Base-by-base conservation (phyloP, 176 grass and related monocot species). In the Oryza rufipogon region DNA sequence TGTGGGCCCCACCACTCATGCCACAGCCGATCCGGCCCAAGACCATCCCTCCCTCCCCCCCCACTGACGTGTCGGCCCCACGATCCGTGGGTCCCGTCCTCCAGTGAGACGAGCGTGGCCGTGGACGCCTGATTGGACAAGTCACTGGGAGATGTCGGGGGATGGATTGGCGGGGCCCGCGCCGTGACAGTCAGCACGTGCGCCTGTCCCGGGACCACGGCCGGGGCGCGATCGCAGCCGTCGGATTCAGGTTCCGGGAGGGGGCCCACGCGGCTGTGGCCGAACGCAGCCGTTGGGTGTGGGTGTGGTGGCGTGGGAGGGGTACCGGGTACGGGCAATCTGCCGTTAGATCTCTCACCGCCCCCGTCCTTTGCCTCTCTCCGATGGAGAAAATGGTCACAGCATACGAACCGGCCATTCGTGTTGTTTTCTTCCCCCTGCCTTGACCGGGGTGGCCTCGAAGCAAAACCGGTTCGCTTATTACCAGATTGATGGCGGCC, bases 161-260 rank as follows among this genome's bases (percentile, higher is more conserved):
- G 30, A 36, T 6, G 36, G 36, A 41, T 60, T 13, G 2, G 0
- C 23, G n/a, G 74, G 46, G 9, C 67, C 77, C 73, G 75, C 83
- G 7, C 30, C 83, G 69, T 83, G 85, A 70, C 52, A 66, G 52
- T 5, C 36, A 39, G 78, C 88, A 94, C 92, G 89, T 94, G 88
- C 80, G 68, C 65, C 51, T 91, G 88, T 83, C 88, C 3, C 46
- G 39, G 81, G 63, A 73, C 89, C 80, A 73, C 70, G 15, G 11
- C 1, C 6, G 3, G 68, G 49, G 39, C 0, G 46, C 79, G 5
- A 42, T 60, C 9, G 2, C n/a, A 47, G 67, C 79, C 83, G 74
- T 92, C 19, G 14, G 86, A 81, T 85, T 73, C 23, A 15, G 68
- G 14, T 46, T n/a, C 41, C 33, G 16, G 41, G 69, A 41, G 1